phyloP scores from a whole-genome alignment of 1,139 yeast species.

The Magnusiomyces clavatus region DNA sequence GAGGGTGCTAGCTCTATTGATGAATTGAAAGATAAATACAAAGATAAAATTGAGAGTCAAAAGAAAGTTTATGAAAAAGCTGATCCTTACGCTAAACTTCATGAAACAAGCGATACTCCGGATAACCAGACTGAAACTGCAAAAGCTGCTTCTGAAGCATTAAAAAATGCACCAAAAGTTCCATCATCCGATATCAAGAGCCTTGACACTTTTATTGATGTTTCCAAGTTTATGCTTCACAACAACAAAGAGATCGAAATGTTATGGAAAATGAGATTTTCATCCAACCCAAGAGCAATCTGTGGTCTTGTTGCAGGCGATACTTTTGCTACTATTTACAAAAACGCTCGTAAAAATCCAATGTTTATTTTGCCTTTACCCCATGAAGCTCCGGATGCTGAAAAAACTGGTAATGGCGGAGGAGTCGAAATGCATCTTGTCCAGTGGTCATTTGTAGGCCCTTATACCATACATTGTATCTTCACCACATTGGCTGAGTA shows the following conservation, averaged over 20 bases:
- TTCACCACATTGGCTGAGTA: slow-evolving; percentile 89
- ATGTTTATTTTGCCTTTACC: slow-evolving; percentile 42
- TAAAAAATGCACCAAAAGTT: slow-evolving; percentile 11
- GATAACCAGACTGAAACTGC: slow-evolving; percentile 16
- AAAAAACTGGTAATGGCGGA: slow-evolving; percentile 21
- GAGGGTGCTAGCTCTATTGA: slow-evolving; percentile 44
- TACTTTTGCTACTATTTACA: slow-evolving; percentile 53
- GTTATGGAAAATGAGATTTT: slow-evolving; percentile 87
- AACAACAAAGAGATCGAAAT: slow-evolving; percentile 61
- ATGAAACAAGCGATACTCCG: slow-evolving; percentile 5
- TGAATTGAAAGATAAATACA: slow-evolving; percentile 48
- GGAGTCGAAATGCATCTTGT: slow-evolving; percentile 81
- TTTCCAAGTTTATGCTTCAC: slow-evolving; percentile 49
- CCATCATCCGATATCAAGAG: slow-evolving; percentile 50
- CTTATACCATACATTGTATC: slow-evolving; percentile 79
- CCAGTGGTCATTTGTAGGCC: slow-evolving; percentile 91
- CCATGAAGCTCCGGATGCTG: slow-evolving; percentile 27
- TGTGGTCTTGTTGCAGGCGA: slow-evolving; percentile 54
- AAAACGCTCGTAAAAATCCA: slow-evolving; percentile 68
- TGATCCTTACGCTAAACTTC: slow-evolving; percentile 2
- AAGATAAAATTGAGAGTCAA: slow-evolving; percentile 47
- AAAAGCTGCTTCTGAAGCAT: slow-evolving; percentile 11
- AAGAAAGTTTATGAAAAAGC: slow-evolving; percentile 37
- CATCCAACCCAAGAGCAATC: slow-evolving; percentile 49
- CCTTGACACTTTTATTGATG: slow-evolving; percentile 59